phyloP scores from a whole-genome alignment of 305 asterid species.

The Salvia sclarea region DNA sequence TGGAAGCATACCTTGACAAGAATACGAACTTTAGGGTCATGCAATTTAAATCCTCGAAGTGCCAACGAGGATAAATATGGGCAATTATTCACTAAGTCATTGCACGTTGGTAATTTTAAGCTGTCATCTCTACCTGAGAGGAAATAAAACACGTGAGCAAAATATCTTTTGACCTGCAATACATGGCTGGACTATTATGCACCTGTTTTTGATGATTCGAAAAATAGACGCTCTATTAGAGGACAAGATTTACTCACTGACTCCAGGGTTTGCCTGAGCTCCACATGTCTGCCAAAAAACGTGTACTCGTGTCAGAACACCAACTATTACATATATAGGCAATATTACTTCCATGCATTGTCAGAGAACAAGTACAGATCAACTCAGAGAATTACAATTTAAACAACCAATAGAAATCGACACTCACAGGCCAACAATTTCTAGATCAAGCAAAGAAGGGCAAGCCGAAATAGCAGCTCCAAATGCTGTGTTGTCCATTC shows the following conservation, averaged over 20 bases:
- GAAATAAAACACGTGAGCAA: conserved; percentile 32
- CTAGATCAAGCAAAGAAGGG: conserved; percentile 68
- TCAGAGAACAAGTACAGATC: conserved; percentile 12
- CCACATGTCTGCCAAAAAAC: conserved; percentile 54
- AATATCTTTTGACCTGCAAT: conserved; percentile 15
- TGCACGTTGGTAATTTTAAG: conserved; percentile 68
- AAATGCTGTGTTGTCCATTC: conserved; percentile 65
- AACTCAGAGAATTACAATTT: conserved; percentile 11
- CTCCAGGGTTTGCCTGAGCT: conserved; percentile 67
- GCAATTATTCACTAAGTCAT: conserved; percentile 62
- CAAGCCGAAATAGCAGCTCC: conserved; percentile 71
- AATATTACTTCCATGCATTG: conserved; percentile 9
- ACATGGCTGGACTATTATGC: conserved; percentile 25
- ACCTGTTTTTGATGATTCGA: conserved; percentile 81
- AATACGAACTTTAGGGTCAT: conserved; percentile 56
- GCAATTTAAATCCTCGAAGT: conserved; percentile 77
- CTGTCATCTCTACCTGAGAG: conserved; percentile 80
- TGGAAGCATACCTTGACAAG: conserved; percentile 68
- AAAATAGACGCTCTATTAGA: conserved; percentile 66
- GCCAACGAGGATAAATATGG: conserved; percentile 61
- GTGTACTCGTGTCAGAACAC: conserved; percentile 26
- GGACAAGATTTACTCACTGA: conserved; percentile 72
- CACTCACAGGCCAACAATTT: conserved; percentile 90
- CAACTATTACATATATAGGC: conserved; percentile 8
- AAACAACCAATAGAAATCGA: conserved; percentile 22